Percentiles rank a stretch among this genome's conserved stretches.
phyloP scores from a whole-genome alignment of 2,329 filamentous ascomycete genomes.

The Colletotrichum abscissum region DNA sequence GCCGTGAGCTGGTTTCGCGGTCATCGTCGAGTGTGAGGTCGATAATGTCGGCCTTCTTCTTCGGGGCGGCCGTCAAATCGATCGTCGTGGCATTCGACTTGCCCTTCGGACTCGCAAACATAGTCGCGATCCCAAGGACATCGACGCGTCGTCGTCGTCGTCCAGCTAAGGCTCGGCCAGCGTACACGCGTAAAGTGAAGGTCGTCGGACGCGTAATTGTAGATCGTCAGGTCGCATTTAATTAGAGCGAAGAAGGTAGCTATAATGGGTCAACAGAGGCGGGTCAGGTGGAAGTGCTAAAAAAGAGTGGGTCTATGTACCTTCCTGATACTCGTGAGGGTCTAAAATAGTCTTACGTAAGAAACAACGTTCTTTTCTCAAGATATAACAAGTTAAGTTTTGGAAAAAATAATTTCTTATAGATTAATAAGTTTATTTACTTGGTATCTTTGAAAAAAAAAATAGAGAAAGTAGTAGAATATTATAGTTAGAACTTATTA shows the following conservation, averaged over 20 bases:
- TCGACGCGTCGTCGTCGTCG: background rate
- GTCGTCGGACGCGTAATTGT: background rate
- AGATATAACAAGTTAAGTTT: too few relatives aligned
- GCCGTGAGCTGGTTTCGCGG: conserved; percentile 1
- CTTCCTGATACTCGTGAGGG: accelerated
- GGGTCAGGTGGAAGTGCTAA: background rate
- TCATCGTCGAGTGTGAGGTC: conserved; percentile 41
- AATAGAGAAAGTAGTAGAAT: too few relatives aligned
- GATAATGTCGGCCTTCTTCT: conserved; percentile 38
- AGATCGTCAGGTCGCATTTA: background rate
- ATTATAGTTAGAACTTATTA: too few relatives aligned
- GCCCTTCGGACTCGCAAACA: background rate
- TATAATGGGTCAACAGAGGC: background rate
- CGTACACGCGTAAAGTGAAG: background rate
- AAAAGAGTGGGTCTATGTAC: background rate
- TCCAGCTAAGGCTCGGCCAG: background rate
- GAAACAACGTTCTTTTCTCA: too few relatives aligned
- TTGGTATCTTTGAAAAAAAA: too few relatives aligned
- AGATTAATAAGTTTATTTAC: too few relatives aligned
- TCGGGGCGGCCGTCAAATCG: background rate
- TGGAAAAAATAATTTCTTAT: too few relatives aligned
- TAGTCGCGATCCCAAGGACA: background rate
- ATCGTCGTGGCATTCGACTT: background rate
- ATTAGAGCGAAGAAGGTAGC: background rate
- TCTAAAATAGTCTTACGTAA: background rate